Base-by-base conservation (phyloP, 108 stramenopile genomes). In the Mayamaea pseudoterrestris region DNA sequence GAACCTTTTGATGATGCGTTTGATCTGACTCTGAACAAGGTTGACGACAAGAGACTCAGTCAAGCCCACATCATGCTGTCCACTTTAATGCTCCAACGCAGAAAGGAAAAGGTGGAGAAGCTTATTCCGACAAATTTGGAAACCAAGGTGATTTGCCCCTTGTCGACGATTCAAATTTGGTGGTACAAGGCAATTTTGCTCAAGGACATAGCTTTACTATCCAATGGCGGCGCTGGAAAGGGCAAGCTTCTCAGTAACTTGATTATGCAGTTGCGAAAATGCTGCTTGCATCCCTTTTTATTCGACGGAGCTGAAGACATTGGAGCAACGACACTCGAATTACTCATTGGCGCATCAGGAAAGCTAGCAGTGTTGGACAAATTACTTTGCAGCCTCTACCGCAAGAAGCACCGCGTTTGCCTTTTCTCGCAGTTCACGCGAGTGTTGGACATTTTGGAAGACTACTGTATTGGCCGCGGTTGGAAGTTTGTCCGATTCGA, bases 371-470 rank as follows among this genome's bases (percentile, higher is more conserved):
- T 88, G 1, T 52, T 93, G 8, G 91, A 89, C 65, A 78, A 70
- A 63, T 51, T 93, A 14, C 63, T 93, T 12, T 26, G 24, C 17
- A 50, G 63, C 8, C 53, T 93, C 23, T 78, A 66, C 39, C 60
- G 68, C 39, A 53, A 59, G 12, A 78, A 78, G 4, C 86, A 93
- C 52, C 81, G 95, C 3, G 80, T 80, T 21, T 66, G 89, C 37
- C 58, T 96, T 41, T 93, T 96, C 65, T 83, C 84, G 0, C 95
- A 96, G 59, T 93, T 96, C 62, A 90, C 90, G 5, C 36, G 57
- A 5, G 71, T 94, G 52, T 58, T 96, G 6, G 80, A 96, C 52
- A 83, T 96, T 29, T 44, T 96, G 14, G 82, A 91, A 41, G 93
- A 95, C 61, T 93, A 87, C 47, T 83, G 76, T 29, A 28, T 24